These are phyloP conservation scores for Coniochaeta pulveracea DNA, from an alignment of 2,329 filamentous ascomycete species.

Conservation along the genomic window DNA sequence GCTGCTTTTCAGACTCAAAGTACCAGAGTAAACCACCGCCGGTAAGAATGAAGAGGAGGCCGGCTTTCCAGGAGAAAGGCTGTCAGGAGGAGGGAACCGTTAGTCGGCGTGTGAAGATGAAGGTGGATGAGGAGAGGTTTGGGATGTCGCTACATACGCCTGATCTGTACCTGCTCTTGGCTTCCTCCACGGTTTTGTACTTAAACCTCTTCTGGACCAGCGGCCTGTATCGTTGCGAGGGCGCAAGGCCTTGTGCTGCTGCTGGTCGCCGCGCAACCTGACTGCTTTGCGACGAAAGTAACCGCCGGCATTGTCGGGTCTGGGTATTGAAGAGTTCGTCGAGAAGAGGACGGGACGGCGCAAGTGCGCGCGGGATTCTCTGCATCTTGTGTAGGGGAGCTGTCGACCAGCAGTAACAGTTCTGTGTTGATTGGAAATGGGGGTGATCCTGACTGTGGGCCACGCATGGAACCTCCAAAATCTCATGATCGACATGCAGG, in stretches of 20 bases:
- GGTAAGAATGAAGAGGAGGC: conserved; percentile 70
- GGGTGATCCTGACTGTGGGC: background rate
- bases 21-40: conserved; percentile 74
- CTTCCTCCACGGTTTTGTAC: conserved; percentile 46
- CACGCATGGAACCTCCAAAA: conserved; percentile 2
- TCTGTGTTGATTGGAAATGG: background rate
- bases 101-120: conserved; percentile 3
- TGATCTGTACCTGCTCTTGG: conserved; percentile 44
- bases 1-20: conserved; percentile 85
- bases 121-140: background rate
- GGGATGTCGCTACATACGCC: conserved; percentile 29
- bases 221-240: conserved; percentile 13
- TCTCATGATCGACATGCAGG: no score
- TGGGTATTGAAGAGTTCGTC: conserved; percentile 20
- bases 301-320: conserved; percentile 28
- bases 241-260: conserved; percentile 6
- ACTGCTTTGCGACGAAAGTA: conserved; percentile 22
- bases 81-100: conserved; percentile 18
- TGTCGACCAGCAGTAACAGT: background rate
- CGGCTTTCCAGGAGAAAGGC: conserved; percentile 93
- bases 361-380: conserved; percentile 26
- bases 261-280: conserved; percentile 11
- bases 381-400: background rate
- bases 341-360: conserved; percentile 23
- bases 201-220: conserved; percentile 25